Conservation (phyloP, 176 grass and related monocot genomes). For the Cenchrus purpureus region DNA sequence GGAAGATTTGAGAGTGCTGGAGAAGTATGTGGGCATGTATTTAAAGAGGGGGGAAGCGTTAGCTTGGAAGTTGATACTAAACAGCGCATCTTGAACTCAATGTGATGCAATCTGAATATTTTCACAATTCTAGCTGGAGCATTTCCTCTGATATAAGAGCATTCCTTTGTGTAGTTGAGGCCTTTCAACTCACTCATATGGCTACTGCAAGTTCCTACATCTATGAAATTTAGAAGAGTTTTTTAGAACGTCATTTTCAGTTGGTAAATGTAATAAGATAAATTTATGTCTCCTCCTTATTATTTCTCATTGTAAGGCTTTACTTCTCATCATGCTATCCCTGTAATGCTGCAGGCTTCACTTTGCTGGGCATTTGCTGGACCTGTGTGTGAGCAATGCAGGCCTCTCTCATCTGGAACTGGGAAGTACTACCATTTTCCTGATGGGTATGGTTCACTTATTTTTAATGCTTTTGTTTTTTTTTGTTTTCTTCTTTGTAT, state of each 20-base stretch:
- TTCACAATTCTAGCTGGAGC: not conserved
- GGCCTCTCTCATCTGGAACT: slow-evolving; percentile 68
- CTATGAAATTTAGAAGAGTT: not conserved
- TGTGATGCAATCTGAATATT: slow-evolving; percentile 40
- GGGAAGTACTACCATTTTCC: slow-evolving; percentile 84
- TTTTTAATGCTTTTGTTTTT: not conserved
- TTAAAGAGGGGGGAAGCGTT: slow-evolving; percentile 54
- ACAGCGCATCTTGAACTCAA: slow-evolving; percentile 74
- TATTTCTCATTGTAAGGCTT: not conserved
- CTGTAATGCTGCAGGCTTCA: slow-evolving; percentile 68
- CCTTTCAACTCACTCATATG: not conserved
- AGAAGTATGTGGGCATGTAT: slow-evolving; percentile 27
- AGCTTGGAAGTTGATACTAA: slow-evolving; percentile 58
- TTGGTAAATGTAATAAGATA: not conserved
- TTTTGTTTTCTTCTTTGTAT: not conserved
- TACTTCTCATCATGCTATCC: not conserved
- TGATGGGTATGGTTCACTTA: slow-evolving; percentile 63
- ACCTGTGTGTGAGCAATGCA: slow-evolving; percentile 64
- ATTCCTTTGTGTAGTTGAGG: not conserved
- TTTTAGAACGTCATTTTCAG: not conserved
- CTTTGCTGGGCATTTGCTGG: slow-evolving; percentile 91
- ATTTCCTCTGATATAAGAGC: not conserved
- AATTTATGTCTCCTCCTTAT: not conserved
- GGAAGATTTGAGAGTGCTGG: slow-evolving; percentile 65
- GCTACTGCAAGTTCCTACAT: not conserved